These are phyloP conservation scores for Phlyctochytrium bullatum DNA, from an alignment of 192 early-diverging fungal species.

Conservation along the genomic window DNA sequence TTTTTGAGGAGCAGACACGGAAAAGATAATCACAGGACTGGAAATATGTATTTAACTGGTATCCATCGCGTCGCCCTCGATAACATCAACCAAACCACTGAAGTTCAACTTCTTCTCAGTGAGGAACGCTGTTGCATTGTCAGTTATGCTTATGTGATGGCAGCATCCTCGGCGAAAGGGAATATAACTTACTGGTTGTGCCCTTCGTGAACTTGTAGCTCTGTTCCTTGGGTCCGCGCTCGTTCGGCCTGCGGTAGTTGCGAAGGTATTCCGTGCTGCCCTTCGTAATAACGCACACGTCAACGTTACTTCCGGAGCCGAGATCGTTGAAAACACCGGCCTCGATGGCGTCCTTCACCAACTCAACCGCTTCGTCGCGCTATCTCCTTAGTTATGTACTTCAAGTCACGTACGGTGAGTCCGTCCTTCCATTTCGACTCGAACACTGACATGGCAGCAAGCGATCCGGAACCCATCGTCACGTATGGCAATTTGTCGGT, in stretches of 20 bases:
- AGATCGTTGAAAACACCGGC: constrained; percentile 99
- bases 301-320: constrained; percentile 96
- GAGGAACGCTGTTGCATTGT: constrained; percentile 45
- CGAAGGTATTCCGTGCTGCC: constrained; percentile 79
- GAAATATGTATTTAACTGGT: constrained; percentile 17
- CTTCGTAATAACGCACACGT: constrained; percentile 88
- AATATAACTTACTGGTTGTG: constrained; percentile 36
- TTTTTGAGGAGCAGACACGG: not conserved
- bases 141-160: not conserved
- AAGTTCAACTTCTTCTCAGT: constrained; percentile 50
- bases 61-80: constrained; percentile 70
- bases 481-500: constrained; percentile 96
- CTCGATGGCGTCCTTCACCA: constrained; percentile 92
- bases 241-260: constrained; percentile 84
- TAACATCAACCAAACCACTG: constrained; percentile 60
- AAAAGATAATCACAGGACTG: not conserved
- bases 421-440: constrained; percentile 79
- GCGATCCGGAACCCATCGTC: constrained; percentile 92
- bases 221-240: constrained; percentile 80
- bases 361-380: constrained; percentile 83
- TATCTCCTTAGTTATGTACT: constrained; percentile 40
- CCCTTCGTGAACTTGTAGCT: constrained; percentile 62
- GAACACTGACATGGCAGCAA: constrained; percentile 96
- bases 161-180: not conserved
- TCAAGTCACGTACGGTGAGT: constrained; percentile 53